Evolutionary conservation across 306 rosid species (phyloP).

Genomic region (Vachellia pachyceras): DNA sequence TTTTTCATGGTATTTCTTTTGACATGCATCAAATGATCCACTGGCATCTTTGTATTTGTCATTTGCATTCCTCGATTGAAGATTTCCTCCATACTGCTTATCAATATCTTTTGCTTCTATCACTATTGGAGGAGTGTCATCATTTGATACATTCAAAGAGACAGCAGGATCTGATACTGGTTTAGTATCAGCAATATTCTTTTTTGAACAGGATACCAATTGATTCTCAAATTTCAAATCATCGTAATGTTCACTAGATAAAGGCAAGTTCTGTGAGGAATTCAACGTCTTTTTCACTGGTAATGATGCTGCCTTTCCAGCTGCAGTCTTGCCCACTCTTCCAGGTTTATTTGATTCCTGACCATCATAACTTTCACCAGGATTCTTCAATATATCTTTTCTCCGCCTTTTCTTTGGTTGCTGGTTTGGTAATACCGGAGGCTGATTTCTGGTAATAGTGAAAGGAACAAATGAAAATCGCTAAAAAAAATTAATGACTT

Average conservation of each 20-base stretch:
- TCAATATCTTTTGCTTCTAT: slow-evolving; percentile 68
- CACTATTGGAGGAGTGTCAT: slow-evolving; percentile 52
- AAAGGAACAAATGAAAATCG: slow-evolving; percentile 38
- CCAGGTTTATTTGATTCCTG: slow-evolving; percentile 61
- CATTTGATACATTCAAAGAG: slow-evolving; percentile 64
- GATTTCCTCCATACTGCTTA: slow-evolving; percentile 61
- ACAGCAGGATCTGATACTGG: slow-evolving; percentile 56
- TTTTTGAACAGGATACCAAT: slow-evolving; percentile 56
- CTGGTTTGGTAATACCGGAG: slow-evolving; percentile 73
- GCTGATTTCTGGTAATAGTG: slow-evolving; percentile 53
- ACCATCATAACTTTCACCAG: slow-evolving; percentile 59
- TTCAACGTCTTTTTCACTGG: slow-evolving; percentile 55
- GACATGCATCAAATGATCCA: slow-evolving; percentile 58
- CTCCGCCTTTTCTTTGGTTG: slow-evolving; percentile 95
- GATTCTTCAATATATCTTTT: slow-evolving; percentile 75
- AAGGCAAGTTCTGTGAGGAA: slow-evolving; percentile 54
- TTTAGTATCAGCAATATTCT: slow-evolving; percentile 64
- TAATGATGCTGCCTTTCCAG: slow-evolving; percentile 58
- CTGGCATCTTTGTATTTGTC: slow-evolving; percentile 68
- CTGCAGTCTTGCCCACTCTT: slow-evolving; percentile 68
- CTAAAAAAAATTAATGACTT: slow-evolving; percentile 4
- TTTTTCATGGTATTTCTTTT: slow-evolving; percentile 71
- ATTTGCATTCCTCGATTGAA: slow-evolving; percentile 61
- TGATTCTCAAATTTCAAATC: slow-evolving; percentile 63
- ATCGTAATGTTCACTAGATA: slow-evolving; percentile 55